Evolutionary conservation across 768 basidiomycete genomes (phyloP).

Genomic region (Russula sp.): DNA sequence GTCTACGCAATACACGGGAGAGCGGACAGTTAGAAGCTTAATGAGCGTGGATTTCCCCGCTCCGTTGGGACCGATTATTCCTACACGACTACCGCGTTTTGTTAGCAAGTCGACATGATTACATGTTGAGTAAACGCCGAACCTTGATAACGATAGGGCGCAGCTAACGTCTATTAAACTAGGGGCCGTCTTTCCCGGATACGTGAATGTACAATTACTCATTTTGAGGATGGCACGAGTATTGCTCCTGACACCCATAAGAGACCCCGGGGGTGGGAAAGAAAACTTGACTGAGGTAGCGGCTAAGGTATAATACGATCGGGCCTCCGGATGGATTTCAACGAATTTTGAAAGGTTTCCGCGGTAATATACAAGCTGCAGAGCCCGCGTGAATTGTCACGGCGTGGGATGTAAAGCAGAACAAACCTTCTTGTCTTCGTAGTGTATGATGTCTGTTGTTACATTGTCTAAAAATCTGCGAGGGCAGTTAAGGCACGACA

Average conservation of each 20-base stretch:
- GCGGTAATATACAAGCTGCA: slow-evolving; percentile 83
- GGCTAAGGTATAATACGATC: slow-evolving; percentile 93
- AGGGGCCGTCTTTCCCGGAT: slow-evolving; percentile 75
- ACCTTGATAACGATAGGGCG: slow-evolving; percentile 90
- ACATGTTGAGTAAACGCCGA: slow-evolving; percentile 2
- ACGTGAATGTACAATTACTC: slow-evolving; percentile 86
- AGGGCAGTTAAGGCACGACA: slow-evolving; percentile 7
- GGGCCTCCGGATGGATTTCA: slow-evolving; percentile 84
- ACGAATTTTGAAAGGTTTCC: slow-evolving; percentile 92
- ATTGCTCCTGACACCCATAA: slow-evolving; percentile 95
- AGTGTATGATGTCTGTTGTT: slow-evolving; percentile 96
- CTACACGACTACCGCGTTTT: slow-evolving; percentile 62
- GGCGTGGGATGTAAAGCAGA: slow-evolving; percentile 20
- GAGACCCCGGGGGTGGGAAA: slow-evolving; percentile 91
- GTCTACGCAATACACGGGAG: slow-evolving; percentile 1
- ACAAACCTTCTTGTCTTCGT: slow-evolving; percentile 83
- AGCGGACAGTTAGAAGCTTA: slow-evolving; percentile 79
- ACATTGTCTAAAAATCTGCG: slow-evolving; percentile 87
- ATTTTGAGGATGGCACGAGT: slow-evolving; percentile 95
- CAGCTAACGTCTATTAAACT: slow-evolving; percentile 86
- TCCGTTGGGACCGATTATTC: slow-evolving; percentile 88
- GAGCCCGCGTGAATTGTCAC: neutral
- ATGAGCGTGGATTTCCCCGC: slow-evolving; percentile 95
- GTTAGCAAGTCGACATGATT: slow-evolving; percentile 27
- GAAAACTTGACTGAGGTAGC: slow-evolving; percentile 92